phyloP scores from a whole-genome alignment of 1,139 yeast genomes.

The Debaryomycetaceae sp. region DNA sequence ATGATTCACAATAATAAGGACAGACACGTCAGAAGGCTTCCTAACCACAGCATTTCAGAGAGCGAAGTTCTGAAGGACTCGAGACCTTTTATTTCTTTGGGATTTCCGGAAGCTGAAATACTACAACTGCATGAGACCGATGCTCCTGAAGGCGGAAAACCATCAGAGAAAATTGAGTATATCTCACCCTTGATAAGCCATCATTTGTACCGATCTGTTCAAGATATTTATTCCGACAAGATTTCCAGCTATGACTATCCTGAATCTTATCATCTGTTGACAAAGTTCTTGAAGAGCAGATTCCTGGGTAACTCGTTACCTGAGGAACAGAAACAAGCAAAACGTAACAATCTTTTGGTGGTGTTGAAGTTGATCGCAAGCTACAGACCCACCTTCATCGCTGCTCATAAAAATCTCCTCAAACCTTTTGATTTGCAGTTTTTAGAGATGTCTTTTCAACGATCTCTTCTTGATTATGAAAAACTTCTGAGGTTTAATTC shows the following conservation, averaged over 20 bases:
- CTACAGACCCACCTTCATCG: conserved; percentile 67
- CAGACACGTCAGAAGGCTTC: conserved; percentile 6
- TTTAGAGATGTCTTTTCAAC: conserved; percentile 65
- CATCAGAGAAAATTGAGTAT: conserved; percentile 20
- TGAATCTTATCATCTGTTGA: conserved; percentile 59
- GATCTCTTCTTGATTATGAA: conserved; percentile 67
- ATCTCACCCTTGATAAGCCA: conserved; percentile 57
- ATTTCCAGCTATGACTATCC: conserved; percentile 65
- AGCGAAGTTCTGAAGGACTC: conserved; percentile 21
- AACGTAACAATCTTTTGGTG: conserved; percentile 45
- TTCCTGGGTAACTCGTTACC: conserved; percentile 42
- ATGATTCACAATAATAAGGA: conserved; percentile 11
- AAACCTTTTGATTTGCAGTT: conserved; percentile 64
- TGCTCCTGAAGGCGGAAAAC: conserved; percentile 1
- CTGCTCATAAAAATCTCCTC: conserved; percentile 62
- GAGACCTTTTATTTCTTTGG: conserved; percentile 44
- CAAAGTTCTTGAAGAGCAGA: conserved; percentile 51
- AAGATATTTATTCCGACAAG: conserved; percentile 57
- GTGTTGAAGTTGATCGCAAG: conserved; percentile 66
- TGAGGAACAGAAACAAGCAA: conserved; percentile 28
- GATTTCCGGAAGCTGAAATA: conserved; percentile 18
- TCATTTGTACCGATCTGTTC: conserved; percentile 59
- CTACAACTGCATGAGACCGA: not conserved
- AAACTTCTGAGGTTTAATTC: conserved; percentile 53
- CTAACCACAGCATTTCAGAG: not conserved